phyloP scores from a whole-genome alignment of 192 early-diverging fungal genomes.

The Spizellomyces punctatus region DNA sequence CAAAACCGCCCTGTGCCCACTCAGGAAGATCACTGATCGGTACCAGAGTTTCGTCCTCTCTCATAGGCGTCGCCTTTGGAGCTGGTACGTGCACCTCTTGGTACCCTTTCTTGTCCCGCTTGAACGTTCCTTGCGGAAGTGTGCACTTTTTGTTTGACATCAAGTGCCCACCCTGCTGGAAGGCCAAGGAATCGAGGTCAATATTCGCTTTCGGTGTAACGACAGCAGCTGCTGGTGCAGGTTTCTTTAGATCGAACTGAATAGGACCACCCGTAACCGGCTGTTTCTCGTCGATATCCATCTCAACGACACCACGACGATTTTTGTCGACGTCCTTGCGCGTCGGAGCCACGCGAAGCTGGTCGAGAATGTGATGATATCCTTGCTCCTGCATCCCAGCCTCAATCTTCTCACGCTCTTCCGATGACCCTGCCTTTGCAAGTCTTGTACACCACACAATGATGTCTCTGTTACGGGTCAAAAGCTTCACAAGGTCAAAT shows the following conservation, averaged over 20 bases:
- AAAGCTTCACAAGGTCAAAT: constrained; percentile 89
- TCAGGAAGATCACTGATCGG: constrained; percentile 67
- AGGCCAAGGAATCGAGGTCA: constrained; percentile 82
- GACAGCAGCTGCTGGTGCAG: background rate
- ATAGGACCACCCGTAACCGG: constrained; percentile 48
- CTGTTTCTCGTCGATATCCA: constrained; percentile 30
- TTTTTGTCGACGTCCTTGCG: constrained; percentile 58
- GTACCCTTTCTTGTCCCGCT: constrained; percentile 84
- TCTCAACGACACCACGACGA: constrained; percentile 66
- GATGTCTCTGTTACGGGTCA: constrained; percentile 84
- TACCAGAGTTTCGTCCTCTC: constrained; percentile 65
- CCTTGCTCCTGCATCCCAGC: constrained; percentile 77
- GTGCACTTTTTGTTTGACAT: constrained; percentile 97
- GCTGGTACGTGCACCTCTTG: constrained; percentile 95
- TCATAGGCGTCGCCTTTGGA: constrained; percentile 71
- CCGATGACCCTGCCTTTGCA: constrained; percentile 69
- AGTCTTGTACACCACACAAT: constrained; percentile 92
- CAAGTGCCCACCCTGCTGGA: constrained; percentile 91
- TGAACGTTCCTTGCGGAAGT: constrained; percentile 91
- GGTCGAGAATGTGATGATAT: constrained; percentile 71
- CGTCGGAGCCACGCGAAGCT: constrained; percentile 55
- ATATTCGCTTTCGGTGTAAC: constrained; percentile 46
- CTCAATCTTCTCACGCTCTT: constrained; percentile 43
- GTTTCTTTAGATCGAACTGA: constrained; percentile 41
- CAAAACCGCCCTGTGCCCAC: constrained; percentile 83